Conservation (phyloP, 768 basidiomycete species). For the Agrocybe chaxingu region DNA sequence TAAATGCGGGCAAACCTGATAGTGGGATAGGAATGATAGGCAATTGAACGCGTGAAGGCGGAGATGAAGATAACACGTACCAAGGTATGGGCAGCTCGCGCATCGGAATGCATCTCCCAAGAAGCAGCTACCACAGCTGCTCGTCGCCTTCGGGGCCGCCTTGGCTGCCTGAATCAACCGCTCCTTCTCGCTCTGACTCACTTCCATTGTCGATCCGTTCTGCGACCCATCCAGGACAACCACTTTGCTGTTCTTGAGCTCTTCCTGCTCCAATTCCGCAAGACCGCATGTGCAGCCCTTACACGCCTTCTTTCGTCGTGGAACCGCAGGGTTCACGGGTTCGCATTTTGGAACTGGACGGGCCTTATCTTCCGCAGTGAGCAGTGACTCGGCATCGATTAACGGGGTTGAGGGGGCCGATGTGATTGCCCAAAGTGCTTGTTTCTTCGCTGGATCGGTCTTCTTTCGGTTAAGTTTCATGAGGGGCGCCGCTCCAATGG, state of each 20-base stretch:
- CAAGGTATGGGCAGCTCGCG: constrained; percentile 92
- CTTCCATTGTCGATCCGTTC: constrained; percentile 55
- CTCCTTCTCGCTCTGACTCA: constrained; percentile 59
- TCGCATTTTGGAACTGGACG: constrained; percentile 79
- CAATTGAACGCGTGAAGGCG: constrained; percentile 5
- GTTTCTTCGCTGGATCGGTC: constrained; percentile 71
- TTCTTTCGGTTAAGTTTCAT: constrained; percentile 46
- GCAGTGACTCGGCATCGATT: constrained; percentile 80
- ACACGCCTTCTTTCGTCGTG: constrained; percentile 88
- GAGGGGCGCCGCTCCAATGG: constrained; percentile 21
- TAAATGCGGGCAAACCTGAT: constrained; percentile 94
- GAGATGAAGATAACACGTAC: constrained; percentile 47
- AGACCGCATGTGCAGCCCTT: constrained; percentile 97
- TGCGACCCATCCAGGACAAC: constrained; percentile 67
- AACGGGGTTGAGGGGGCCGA: constrained; percentile 60
- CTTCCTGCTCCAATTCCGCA: constrained; percentile 88
- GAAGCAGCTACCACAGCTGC: constrained; percentile 97
- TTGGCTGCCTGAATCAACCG: constrained; percentile 63
- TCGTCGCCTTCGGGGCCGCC: constrained; percentile 83
- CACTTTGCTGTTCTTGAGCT: constrained; percentile 56
- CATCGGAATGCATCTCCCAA: constrained; percentile 98
- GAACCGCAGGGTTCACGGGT: constrained; percentile 47
- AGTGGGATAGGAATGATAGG: constrained; percentile 10
- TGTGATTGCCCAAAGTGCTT: constrained; percentile 83
- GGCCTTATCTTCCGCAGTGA: constrained; percentile 78